phyloP scores from a whole-genome alignment of 345 rosid species.

The Stellera chamaejasme region DNA sequence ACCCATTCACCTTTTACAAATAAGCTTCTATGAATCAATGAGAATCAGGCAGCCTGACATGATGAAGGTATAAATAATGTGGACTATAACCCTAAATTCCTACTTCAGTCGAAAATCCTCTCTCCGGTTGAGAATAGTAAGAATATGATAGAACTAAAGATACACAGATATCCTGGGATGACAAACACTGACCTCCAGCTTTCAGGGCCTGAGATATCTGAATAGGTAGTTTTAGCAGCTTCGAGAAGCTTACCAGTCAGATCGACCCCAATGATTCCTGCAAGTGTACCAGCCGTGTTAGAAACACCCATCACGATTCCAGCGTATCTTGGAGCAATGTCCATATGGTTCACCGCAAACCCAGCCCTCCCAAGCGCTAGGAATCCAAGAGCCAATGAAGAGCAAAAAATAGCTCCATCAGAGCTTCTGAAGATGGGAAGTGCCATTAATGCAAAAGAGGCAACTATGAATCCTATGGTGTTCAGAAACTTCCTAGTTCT shows the following conservation, averaged over 20 bases:
- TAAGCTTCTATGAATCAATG: background rate
- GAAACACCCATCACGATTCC: slow-evolving; percentile 98
- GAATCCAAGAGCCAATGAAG: slow-evolving; percentile 87
- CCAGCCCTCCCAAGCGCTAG: slow-evolving; percentile 96
- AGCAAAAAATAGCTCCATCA: slow-evolving; percentile 72
- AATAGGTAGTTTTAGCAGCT: slow-evolving; percentile 61
- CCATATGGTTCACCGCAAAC: slow-evolving; percentile 98
- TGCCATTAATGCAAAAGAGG: slow-evolving; percentile 73
- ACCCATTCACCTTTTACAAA: slow-evolving; percentile 1
- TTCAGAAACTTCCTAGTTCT: slow-evolving; percentile 74
- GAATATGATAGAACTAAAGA: slow-evolving; percentile 70
- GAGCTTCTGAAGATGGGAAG: slow-evolving; percentile 76
- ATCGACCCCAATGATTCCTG: slow-evolving; percentile 89
- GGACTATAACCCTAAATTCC: background rate
- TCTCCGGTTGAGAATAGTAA: slow-evolving; percentile 83
- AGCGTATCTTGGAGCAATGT: slow-evolving; percentile 92
- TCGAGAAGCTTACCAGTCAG: slow-evolving; percentile 84
- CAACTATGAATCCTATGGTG: slow-evolving; percentile 71
- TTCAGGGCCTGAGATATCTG: slow-evolving; percentile 86
- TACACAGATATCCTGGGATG: slow-evolving; percentile 83
- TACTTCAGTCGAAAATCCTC: slow-evolving; percentile 78
- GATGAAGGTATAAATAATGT: no score
- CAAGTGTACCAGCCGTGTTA: slow-evolving; percentile 94
- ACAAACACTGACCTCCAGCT: slow-evolving; percentile 84
- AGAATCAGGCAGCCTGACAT: no score